Conservation (phyloP, 2,329 filamentous ascomycete genomes). For the Penicillium crustosum region DNA sequence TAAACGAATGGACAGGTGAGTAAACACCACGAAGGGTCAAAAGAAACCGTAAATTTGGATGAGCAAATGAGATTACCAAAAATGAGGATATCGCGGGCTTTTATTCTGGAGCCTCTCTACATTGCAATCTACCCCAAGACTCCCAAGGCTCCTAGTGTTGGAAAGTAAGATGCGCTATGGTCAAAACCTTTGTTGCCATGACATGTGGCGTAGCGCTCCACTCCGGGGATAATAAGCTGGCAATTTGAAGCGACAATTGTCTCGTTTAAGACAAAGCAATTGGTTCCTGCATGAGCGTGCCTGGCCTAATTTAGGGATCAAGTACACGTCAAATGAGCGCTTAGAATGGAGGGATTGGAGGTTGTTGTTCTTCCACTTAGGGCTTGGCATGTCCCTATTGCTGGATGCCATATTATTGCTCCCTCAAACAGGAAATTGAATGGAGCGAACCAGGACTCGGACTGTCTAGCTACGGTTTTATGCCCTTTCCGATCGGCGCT, state of each 20-base stretch:
- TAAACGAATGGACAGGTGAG: slow-evolving; percentile 7
- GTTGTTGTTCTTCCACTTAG: slow-evolving; percentile 1
- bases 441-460: background rate
- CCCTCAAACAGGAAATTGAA: background rate
- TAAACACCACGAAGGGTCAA: background rate
- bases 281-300: slow-evolving; percentile 1
- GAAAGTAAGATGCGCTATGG: background rate
- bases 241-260: slow-evolving; percentile 5
- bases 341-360: slow-evolving; percentile 1
- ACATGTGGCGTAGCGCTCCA: slow-evolving; percentile 5
- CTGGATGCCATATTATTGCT: background rate
- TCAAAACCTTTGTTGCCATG: background rate
- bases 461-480: background rate
- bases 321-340: background rate
- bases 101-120: background rate
- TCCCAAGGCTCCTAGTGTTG: background rate
- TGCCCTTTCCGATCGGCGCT: background rate
- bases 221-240: background rate
- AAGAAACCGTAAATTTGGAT: background rate
- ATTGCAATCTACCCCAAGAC: background rate
- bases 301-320: background rate
- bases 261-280: background rate
- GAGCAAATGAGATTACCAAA: background rate
- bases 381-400: background rate
- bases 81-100: background rate